Base-by-base conservation (phyloP, 1,139 yeast genomes). In the Candida sp. region DNA sequence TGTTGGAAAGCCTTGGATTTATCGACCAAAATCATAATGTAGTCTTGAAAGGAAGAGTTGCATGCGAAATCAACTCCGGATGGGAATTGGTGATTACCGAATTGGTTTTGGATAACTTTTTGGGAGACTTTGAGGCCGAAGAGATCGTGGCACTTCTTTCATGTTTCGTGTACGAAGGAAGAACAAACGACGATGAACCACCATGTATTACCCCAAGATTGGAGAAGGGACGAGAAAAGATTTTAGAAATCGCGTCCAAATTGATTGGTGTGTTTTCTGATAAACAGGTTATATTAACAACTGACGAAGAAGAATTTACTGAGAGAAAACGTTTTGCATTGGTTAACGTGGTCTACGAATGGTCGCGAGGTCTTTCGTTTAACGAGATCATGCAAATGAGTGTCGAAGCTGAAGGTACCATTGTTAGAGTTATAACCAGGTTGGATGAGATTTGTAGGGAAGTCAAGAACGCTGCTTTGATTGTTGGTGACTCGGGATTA, bases 341-440 rank as follows among this genome's bases (percentile, higher is more conserved):
- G 57, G 87, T 88, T 63, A 93, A 90, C 61, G 97, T 90, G 9
- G 96, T 93, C 4, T 93, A 93, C 61, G 98, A 93, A 64, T 93
- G 99, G 99, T 97, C 98, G 1, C 77, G 95, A 52, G 99, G 99
- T 2, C 76, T 90, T 75, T 77, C 95, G 1, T 93, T 93, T 68
- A 86, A 86, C 51, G 95, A 88, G 46, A 93, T 93, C 53, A 93
- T 91, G 85, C 84, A 81, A 48, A 76, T 89, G 51, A 87, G 95
- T 50, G 82, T 81, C 21, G 97, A 91, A 57, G 93, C 95, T 30
- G 99, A 93, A 65, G 99, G 99, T 33, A 88, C 97, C 0, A 95
- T 93, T 61, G 99, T 93, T n/a, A 77, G 99, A 56, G 98, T 93
- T 5, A 93, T 93, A 42, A 89, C 97, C 2, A 78, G 98, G 55